Conservation (phyloP, 306 rosid species). For the Gynostemma pentaphyllum region DNA sequence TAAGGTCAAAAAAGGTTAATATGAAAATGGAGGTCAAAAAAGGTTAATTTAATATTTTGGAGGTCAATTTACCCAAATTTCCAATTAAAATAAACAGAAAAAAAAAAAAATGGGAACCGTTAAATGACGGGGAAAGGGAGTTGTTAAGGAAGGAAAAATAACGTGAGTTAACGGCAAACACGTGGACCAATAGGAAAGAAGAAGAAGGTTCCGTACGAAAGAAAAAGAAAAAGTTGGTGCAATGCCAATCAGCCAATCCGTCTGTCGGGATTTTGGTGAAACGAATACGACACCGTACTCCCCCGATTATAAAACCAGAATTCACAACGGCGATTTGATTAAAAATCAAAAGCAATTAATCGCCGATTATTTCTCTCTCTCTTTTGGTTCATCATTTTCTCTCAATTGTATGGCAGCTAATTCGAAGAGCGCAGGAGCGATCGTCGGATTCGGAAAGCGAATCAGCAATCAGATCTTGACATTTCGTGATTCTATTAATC, state of each 20-base stretch:
- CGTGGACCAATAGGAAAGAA: background rate
- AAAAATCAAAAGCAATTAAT: background rate
- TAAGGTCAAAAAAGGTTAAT: too few species aligned
- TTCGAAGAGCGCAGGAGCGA: slow-evolving; percentile 54
- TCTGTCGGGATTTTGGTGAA: background rate
- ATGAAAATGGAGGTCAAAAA: too few species aligned
- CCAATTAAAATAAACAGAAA: background rate
- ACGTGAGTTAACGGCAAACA: background rate
- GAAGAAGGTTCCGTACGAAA: slow-evolving; percentile 8
- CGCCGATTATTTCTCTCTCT: background rate
- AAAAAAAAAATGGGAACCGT: background rate
- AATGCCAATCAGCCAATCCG: background rate
- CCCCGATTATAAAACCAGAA: background rate
- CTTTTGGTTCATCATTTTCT: background rate
- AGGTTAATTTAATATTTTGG: too few species aligned
- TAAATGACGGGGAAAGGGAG: slow-evolving; percentile 1
- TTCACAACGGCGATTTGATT: background rate
- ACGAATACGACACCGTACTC: background rate
- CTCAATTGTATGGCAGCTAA: slow-evolving; percentile 90
- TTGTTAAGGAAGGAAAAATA: background rate
- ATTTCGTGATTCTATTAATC: slow-evolving; percentile 18
- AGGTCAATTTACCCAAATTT: too few species aligned
- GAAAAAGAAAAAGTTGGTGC: background rate
- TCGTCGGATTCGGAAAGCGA: slow-evolving; percentile 63
- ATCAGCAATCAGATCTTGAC: slow-evolving; percentile 54